Base-by-base conservation (phyloP, 179 eudicot genomes). In the Kewa caespitosa region DNA sequence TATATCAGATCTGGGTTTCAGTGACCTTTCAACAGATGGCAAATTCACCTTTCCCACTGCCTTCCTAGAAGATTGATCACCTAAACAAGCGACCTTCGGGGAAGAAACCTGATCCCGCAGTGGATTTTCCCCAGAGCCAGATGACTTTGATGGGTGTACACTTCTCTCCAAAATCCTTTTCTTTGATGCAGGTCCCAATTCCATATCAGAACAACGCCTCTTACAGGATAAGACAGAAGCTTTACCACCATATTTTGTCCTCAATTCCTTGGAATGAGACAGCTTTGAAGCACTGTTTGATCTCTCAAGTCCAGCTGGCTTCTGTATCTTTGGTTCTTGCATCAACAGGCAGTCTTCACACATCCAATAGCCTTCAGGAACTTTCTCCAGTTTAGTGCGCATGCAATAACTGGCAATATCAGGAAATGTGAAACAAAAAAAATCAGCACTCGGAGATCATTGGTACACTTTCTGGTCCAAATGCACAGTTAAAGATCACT, bases 321-420 rank as follows among this genome's bases (percentile, higher is more conserved):
- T 73, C 54, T 60, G 77, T 38, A 25, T 70, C 75, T 69, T 80
- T 52, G 67, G 65, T 30, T 83, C 78, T 77, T 57, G 80, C 57
- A 76, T 65, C 25, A 63, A 28, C 37, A 42, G 6, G 63, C 88
- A 86, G 17, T 83, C 88, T 83, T 83, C 88, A 74, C 88, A 86
- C 76, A 79, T 70, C 88, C 88, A 86, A 74, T 82, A 81, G 36
- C 57, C 68, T 76, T 84, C 85, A 31, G 86, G 86, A 62, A 83
- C 83, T 31, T 67, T 67, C 25, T 83, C 86, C 86, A 83, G 73
- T 81, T 81, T 83, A 42, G 72, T 67, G 38, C 80, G 76, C 88
- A 86, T 86, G 75, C 88, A 86, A 64, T 86, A 86, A 60, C 88
- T 86, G 70, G 60, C 36, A 50, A 37, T 37, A 79, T 64, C 54